A percentile compares a stretch with the other conserved stretches of the same genome.
Conservation (phyloP, 2,329 filamentous ascomycete genomes). For the Fusarium torulosum region DNA sequence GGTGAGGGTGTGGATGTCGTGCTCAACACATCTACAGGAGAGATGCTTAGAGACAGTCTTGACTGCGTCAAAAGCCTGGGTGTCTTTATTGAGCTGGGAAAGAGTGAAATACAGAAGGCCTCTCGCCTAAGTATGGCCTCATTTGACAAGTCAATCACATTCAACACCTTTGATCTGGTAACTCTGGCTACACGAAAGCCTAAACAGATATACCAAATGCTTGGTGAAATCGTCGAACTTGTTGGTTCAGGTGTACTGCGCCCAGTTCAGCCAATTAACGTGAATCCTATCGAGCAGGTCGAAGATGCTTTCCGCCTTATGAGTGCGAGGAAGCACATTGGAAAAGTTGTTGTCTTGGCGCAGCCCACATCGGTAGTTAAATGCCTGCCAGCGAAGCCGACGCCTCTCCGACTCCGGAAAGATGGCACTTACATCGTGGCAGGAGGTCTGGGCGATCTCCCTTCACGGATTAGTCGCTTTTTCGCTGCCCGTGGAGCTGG, state of each 20-base stretch:
- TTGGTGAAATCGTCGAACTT: background rate
- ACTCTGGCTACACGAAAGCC: background rate
- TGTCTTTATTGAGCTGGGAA: slow-evolving; percentile 4
- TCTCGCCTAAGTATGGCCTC: slow-evolving; percentile 1
- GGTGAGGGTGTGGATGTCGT: slow-evolving; percentile 5
- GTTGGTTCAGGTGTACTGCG: background rate
- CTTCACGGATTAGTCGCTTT: slow-evolving; percentile 9
- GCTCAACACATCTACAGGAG: slow-evolving; percentile 2
- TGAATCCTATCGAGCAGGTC: background rate
- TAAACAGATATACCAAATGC: background rate
- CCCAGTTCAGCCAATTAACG: background rate
- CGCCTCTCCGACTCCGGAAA: background rate
- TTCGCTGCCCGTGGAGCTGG: slow-evolving; percentile 10
- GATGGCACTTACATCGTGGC: slow-evolving; percentile 7
- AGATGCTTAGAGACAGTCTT: slow-evolving; percentile 12
- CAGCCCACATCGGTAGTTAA: slow-evolving; percentile 1
- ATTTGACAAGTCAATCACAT: slow-evolving; percentile 11
- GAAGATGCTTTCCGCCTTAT: slow-evolving; percentile 10
- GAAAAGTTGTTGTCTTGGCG: background rate
- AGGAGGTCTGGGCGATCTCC: slow-evolving; percentile 7
- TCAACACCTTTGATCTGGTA: slow-evolving; percentile 1
- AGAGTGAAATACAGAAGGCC: background rate
- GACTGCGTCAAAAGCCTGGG: slow-evolving; percentile 7
- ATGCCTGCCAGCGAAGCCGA: background rate
- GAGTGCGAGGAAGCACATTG: slow-evolving; percentile 3